Evolutionary conservation across 331 rosid genomes (phyloP), one percentile per base, ranked within the genome.

Genomic region (Malus hybrid): DNA sequence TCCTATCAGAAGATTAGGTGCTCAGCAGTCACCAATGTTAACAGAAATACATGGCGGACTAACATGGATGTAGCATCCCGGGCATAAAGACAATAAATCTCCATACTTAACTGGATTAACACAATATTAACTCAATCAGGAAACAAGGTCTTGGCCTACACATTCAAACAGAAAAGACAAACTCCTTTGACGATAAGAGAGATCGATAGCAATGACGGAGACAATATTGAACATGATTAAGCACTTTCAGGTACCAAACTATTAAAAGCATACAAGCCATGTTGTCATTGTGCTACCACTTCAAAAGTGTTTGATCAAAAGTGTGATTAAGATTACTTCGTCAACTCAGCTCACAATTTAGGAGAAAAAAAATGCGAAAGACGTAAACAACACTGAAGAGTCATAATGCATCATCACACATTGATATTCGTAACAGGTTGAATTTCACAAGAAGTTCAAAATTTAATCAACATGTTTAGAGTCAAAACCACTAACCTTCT

Each of bases 401-500:
- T 64, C 44, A 1, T 1, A 64, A 29, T 29, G 15, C 7, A 31
- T 32, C 44, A 6, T 15, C 9, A 2, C 1, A 1, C 14, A 64
- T 3, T 29, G 10, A 64, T 13, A 56, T 12, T 32, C 5, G 5
- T n/a, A 33, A 29, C 29, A 32, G n/a, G 32, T 54, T 32, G 16
- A 15, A 36, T 57, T 8, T 7, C 36, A 20, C 8, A 34, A 14
- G 75, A 64, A 55, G 12, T 6, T 19, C 5, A 1, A 20, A 29
- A 54, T 36, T n/a, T n/a, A 27, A 31, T 19, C 14, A 54, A n/a
- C 0, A 6, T 39, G 33, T 32, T 31, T 13, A 42, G 10, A 63
- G 56, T 42, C 22, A 63, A 84, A 63, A 22, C 64, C 42, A 61
- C 9, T 44, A 63, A 89, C 98, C 97, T 90, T 93, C 98, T 84